Conservation (phyloP, 2,329 filamentous ascomycete genomes). For the Pseudogymnoascus sp. region DNA sequence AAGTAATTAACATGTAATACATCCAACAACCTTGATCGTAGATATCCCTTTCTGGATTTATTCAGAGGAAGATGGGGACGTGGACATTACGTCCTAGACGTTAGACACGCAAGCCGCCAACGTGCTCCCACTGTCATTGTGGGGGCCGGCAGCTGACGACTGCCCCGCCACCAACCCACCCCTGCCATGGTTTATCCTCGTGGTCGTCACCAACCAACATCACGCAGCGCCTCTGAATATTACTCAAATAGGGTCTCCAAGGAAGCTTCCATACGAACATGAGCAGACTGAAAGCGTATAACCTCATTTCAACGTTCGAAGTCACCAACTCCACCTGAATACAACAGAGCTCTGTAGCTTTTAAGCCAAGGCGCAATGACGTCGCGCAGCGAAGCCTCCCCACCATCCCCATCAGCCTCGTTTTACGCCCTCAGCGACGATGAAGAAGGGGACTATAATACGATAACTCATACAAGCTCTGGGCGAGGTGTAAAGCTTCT, state of each 20-base stretch:
- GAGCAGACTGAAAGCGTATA: neutral
- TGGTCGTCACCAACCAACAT: neutral
- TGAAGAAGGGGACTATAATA: constrained; percentile 91
- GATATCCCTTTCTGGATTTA: neutral
- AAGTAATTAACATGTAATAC: neutral
- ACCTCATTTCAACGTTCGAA: neutral
- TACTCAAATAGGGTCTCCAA: neutral
- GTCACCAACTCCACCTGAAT: neutral
- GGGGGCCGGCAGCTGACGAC: constrained; percentile 10
- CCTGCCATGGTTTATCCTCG: constrained; percentile 4
- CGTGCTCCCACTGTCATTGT: neutral
- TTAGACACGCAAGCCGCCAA: neutral
- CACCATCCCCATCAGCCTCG: constrained; percentile 69
- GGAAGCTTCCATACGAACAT: neutral
- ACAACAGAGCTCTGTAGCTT: neutral
- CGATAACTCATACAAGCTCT: constrained; percentile 69
- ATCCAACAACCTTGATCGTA: neutral
- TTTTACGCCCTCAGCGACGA: constrained; percentile 97
- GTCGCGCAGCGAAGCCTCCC: constrained; percentile 23
- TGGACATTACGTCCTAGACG: neutral
- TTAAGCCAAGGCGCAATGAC: constrained; percentile 20
- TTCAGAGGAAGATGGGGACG: neutral
- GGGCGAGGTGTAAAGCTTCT: constrained; percentile 85
- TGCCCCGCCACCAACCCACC: constrained; percentile 9
- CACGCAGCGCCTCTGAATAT: neutral